Conservation (phyloP, 495 filamentous ascomycete species). For the Pyrenopolyporus hunteri region DNA sequence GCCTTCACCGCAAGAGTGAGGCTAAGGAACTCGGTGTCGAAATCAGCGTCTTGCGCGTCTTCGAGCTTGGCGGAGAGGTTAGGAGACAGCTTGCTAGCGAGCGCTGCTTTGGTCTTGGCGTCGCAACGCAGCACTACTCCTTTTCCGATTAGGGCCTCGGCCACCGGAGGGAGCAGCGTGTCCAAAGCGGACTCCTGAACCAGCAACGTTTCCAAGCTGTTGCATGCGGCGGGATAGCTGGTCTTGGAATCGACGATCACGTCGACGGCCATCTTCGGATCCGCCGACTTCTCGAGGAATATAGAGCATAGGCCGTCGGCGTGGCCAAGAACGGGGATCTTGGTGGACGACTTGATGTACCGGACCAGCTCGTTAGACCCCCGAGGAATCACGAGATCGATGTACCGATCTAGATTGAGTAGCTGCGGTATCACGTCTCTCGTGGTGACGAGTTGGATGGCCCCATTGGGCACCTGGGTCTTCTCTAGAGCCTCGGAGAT, state of each 20-base stretch:
- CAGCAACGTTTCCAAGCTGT: conserved; percentile 86
- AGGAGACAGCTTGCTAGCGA: conserved; percentile 50
- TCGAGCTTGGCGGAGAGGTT: conserved; percentile 55
- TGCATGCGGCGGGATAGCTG: conserved; percentile 96
- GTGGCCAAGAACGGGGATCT: conserved; percentile 95
- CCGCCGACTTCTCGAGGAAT: conserved; percentile 83
- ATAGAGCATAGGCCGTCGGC: conserved; percentile 93
- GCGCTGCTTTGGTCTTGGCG: conserved; percentile 62
- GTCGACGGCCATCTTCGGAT: conserved; percentile 70
- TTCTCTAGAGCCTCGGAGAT: conserved; percentile 79
- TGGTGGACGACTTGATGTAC: conserved; percentile 85
- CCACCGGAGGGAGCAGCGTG: conserved; percentile 73
- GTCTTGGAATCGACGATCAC: conserved; percentile 92
- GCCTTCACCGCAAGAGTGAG: conserved; percentile 85
- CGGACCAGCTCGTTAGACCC: conserved; percentile 93
- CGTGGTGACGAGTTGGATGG: conserved; percentile 91
- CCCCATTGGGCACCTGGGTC: conserved; percentile 81
- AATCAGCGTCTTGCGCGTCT: conserved; percentile 72
- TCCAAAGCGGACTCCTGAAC: conserved; percentile 75
- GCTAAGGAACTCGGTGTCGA: conserved; percentile 86
- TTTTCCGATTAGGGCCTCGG: conserved; percentile 70
- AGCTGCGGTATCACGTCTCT: conserved; percentile 87
- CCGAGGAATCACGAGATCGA: conserved; percentile 94
- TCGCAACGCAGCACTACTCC: conserved; percentile 91
- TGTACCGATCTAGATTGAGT: conserved; percentile 78